phyloP scores from a whole-genome alignment of 1,284 basidiomycete species.

The Malassezia restricta region DNA sequence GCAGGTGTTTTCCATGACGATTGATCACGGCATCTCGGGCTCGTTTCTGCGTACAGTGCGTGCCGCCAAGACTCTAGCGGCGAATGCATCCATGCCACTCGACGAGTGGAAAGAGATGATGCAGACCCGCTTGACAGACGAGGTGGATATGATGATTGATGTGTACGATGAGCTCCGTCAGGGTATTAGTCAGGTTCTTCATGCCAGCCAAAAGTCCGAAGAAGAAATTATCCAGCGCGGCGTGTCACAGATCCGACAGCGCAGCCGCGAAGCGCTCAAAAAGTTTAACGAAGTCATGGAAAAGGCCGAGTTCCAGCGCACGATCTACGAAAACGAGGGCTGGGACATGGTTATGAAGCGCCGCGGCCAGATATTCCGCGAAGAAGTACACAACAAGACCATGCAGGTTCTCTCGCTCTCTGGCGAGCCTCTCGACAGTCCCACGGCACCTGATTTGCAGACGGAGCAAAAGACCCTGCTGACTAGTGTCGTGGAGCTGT shows the following conservation, averaged over 20 bases:
- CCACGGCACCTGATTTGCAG: not conserved
- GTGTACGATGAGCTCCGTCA: constrained; percentile 5
- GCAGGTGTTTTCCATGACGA: not conserved
- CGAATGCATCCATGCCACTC: not conserved
- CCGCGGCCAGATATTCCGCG: constrained; percentile 6
- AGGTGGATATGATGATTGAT: constrained; percentile 2
- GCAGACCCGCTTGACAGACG: not conserved
- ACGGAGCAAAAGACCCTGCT: not conserved
- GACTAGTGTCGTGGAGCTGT: not conserved
- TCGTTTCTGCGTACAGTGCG: not conserved
- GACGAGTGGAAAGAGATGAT: not conserved
- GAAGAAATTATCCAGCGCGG: constrained; percentile 23
- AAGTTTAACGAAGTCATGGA: constrained; percentile 31
- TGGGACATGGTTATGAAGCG: constrained; percentile 23
- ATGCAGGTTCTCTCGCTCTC: not conserved
- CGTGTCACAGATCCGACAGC: constrained; percentile 27
- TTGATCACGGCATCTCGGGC: not conserved
- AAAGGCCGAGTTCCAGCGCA: constrained; percentile 30
- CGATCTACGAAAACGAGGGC: constrained; percentile 33
- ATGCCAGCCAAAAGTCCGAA: constrained; percentile 19
- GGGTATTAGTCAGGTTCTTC: not conserved
- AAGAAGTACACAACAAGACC: constrained; percentile 1
- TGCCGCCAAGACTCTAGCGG: not conserved
- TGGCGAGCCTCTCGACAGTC: not conserved
- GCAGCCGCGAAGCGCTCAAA: constrained; percentile 20